Evolutionary conservation across 2,329 filamentous ascomycete genomes (phyloP).

Genomic region (Neofusicoccum kwambonambiense): DNA sequence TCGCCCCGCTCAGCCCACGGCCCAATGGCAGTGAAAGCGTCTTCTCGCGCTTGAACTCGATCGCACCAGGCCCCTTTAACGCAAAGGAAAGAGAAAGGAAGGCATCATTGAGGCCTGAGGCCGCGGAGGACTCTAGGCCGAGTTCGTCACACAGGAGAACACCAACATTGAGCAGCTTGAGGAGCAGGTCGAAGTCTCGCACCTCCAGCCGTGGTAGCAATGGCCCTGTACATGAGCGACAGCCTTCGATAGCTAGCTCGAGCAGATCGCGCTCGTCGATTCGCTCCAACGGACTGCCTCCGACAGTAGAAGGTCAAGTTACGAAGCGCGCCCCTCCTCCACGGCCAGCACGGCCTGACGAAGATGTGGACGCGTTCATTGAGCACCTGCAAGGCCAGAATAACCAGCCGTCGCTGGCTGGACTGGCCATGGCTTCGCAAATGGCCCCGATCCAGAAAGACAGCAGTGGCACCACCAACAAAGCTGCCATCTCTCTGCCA

Average conservation of each 20-base stretch:
- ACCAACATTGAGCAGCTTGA: constrained; percentile 29
- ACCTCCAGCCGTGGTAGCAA: constrained; percentile 25
- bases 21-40: constrained; percentile 45
- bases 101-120: constrained; percentile 1
- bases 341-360: constrained; percentile 23
- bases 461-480: background rate
- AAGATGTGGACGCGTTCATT: constrained; percentile 35
- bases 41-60: constrained; percentile 63
- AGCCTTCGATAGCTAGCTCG: constrained; percentile 31
- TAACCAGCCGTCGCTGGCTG: constrained; percentile 14
- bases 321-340: constrained; percentile 24
- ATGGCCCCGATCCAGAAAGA: background rate
- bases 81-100: constrained; percentile 7
- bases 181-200: constrained; percentile 3
- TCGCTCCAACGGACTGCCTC: constrained; percentile 28
- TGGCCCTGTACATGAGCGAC: constrained; percentile 14
- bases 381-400: constrained; percentile 36
- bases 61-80: constrained; percentile 58
- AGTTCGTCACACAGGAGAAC: constrained; percentile 30
- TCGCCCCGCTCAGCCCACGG: constrained; percentile 52
- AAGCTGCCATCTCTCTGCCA: constrained; percentile 10
- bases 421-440: background rate
- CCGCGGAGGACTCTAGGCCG: background rate
- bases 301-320: background rate
- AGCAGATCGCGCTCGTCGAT: constrained; percentile 32